Conservation (phyloP, 352 stramenopile species). For the Phytopythium vexans region DNA sequence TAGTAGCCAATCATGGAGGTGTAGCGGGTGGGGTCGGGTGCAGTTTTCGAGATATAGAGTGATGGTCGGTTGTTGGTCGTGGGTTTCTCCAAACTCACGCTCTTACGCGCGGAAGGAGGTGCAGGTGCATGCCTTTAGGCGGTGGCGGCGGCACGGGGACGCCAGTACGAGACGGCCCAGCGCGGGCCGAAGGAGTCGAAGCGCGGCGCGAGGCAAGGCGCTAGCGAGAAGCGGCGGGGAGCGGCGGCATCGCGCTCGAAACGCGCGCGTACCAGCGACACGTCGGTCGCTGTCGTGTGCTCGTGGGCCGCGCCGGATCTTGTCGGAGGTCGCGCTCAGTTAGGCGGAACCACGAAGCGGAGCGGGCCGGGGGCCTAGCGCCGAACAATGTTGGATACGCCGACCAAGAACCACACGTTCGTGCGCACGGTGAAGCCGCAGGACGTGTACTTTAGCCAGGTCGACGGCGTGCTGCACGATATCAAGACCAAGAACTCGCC, state of each 20-base stretch:
- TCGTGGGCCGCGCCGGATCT: not conserved
- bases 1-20: not conserved
- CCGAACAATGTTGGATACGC: constrained; percentile 6
- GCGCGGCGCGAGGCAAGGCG: not conserved
- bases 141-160: not conserved
- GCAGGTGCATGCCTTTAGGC: not conserved
- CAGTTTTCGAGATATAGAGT: constrained; percentile 1
- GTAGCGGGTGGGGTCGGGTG: constrained; percentile 5
- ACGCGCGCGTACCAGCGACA: too few species aligned
- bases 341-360: not conserved
- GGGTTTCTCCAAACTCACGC: constrained; percentile 8
- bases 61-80: constrained; percentile 31
- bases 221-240: not conserved
- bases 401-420: constrained; percentile 51
- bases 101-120: too few species aligned
- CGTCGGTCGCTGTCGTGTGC: constrained; percentile 1
- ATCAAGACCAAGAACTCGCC: constrained; percentile 66
- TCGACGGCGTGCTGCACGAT: constrained; percentile 64
- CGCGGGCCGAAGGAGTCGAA: not conserved
- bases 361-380: not conserved
- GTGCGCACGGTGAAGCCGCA: constrained; percentile 81
- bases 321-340: not conserved
- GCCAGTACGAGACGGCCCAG: too few species aligned
- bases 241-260: too few species aligned
- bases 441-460: constrained; percentile 72